Base-by-base conservation (phyloP, 805 yeast species). In the Yarrowia porcina region DNA sequence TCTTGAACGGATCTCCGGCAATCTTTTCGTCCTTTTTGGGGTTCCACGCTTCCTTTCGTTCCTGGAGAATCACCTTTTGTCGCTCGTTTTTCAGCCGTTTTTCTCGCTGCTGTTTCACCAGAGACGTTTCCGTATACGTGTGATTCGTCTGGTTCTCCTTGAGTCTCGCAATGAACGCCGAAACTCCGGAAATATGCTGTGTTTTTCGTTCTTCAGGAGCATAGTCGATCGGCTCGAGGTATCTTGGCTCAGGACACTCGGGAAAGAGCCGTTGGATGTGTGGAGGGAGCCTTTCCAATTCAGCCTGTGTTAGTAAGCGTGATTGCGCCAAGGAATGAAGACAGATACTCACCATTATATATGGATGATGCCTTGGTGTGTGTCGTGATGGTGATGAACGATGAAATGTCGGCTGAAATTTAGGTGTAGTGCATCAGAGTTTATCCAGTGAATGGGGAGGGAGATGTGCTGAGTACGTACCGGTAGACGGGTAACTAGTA, bases 1-100 rank as follows among this genome's bases (percentile, higher is more conserved):
- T 93, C 64, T 79, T 77, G 69, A 81, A 85, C 0, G 97, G 96
- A 70, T 90, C 96, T 1, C 87, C 88, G 18, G 75, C 72, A 13
- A 85, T 76, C 44, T 84, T 80, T 1, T 83, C 80, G 68, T 87
- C 92, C 0, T 71, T 68, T 3, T 73, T 71, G 0, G 92, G 90
- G 60, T 83, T 73, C 88, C 89, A 77, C 2, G 71, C 65, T 2
- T 69, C 63, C 13, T 76, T 66, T 20, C 74, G 77, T 10, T 73
- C 69, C 32, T 79, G 75, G 28, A 83, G 66, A 28, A 70, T 66
- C 60, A 69, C 70, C 57, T 69, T 68, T 38, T 66, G 68, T 17
- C 64, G 64, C 42, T 62, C 64, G 28, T 63, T 67, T 47, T 69
- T 71, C 44, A 67, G 70, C 41, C 69, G 65, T 44, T 72, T 73